These are phyloP conservation scores for Endothia cerciana DNA, from an alignment of 2,329 filamentous ascomycete species.

Conservation along the genomic window DNA sequence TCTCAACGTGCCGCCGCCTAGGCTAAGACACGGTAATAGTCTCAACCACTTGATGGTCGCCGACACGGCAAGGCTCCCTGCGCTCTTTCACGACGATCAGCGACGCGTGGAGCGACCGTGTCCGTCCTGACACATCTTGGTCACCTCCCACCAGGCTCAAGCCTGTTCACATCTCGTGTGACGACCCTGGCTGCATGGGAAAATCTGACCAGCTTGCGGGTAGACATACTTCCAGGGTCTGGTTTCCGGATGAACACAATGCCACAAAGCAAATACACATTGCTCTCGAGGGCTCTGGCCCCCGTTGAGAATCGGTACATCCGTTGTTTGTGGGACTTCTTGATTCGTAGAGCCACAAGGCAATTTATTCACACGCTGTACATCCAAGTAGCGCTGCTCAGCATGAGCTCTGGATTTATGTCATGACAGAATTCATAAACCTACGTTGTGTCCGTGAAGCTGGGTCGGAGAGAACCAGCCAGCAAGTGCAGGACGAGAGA, in stretches of 20 bases:
- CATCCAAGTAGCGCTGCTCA: background rate
- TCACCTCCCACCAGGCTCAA: background rate
- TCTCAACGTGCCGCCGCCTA: background rate
- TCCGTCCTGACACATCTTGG: background rate
- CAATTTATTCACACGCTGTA: background rate
- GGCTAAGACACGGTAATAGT: slow-evolving; percentile 10
- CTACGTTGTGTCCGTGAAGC: background rate
- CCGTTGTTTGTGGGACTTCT: background rate
- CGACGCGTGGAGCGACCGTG: background rate
- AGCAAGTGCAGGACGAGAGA: background rate
- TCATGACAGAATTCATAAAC: background rate
- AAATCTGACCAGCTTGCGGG: background rate
- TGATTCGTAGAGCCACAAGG: background rate
- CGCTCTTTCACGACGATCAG: background rate
- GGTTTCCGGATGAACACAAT: background rate
- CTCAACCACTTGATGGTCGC: slow-evolving; percentile 6
- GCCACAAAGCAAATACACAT: background rate
- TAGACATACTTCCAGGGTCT: background rate
- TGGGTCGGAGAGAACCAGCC: background rate
- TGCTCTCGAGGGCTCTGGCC: background rate
- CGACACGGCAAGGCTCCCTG: slow-evolving; percentile 6
- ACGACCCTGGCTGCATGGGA: background rate
- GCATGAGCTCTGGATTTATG: background rate
- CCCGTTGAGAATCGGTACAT: background rate
- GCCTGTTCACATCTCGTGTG: background rate